Evolutionary conservation across 1,139 yeast species (phyloP), one percentile per base, ranked within the genome.

Genomic region (Yamadazyma mexicana): DNA sequence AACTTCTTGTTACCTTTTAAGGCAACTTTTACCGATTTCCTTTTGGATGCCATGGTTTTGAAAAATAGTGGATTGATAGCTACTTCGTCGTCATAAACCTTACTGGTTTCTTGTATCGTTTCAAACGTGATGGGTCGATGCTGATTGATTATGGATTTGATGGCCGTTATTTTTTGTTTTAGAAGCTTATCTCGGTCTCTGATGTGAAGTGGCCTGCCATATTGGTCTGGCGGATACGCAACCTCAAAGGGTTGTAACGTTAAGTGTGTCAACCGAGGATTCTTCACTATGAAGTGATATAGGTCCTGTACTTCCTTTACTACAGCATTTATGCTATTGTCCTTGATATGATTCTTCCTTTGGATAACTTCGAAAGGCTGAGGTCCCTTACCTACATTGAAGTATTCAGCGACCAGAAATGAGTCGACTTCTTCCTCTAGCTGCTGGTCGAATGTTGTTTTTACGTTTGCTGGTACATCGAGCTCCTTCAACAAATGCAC

Each of bases 401-500:
- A 54, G 34, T 47, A 47, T 3, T 45, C 31, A 16, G 25, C n/a
- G n/a, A 55, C 37, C 28, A 41, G 42, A 18, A 55, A 39, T 4
- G 35, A 45, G 4, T 45, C 49, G 14, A 40, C 40, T 17, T 42
- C 43, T 14, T 55, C 51, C 10, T 40, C 34, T 3, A 49, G 31
- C 17, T 50, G 39, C 6, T 22, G 3, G 3, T 51, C 34, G 14
- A 54, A 44, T 35, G 52, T 49, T 10, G 39, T 24, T 8, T 46
- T 27, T 14, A 48, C 30, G 6, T 46, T 34, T 1, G 37, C 33
- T 18, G 52, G 52, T 5, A 50, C 46, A n/a, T 60, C 55, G 11
- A 71, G 44, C 33, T 63, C 68, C 14, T 61, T 46, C 3, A 69
- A 52, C 15, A 70, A 44, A 43, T 72, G 75, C 1, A 58, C 58